These are phyloP conservation scores for Sporothrix brunneoviolacea DNA, from an alignment of 2,329 filamentous ascomycete species.

Conservation along the genomic window DNA sequence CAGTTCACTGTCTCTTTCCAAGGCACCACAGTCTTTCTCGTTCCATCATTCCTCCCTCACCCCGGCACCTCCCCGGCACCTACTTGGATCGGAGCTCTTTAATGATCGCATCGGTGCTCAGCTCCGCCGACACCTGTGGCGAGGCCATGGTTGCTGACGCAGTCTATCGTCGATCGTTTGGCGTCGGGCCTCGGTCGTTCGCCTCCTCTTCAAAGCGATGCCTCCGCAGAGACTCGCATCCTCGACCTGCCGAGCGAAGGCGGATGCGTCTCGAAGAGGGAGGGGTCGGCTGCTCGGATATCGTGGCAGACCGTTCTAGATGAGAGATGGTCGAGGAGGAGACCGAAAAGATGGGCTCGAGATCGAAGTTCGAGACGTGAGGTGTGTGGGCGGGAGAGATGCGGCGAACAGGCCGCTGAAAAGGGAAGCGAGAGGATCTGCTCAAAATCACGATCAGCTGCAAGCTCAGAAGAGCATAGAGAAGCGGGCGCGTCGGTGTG, in stretches of 20 bases:
- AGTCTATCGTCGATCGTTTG: not conserved
- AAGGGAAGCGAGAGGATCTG: not conserved
- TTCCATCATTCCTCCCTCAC: not conserved
- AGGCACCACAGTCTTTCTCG: no score
- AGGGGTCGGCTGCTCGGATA: not conserved
- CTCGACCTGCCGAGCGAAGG: slow-evolving; percentile 7
- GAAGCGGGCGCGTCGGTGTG: no score
- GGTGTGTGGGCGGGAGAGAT: not conserved
- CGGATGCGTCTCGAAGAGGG: not conserved
- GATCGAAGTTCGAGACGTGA: no score
- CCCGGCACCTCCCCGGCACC: slow-evolving; percentile 1
- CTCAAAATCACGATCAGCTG: not conserved
- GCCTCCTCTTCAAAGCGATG: slow-evolving; percentile 18
- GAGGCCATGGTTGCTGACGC: slow-evolving; percentile 17
- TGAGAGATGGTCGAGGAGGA: not conserved
- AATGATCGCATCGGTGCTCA: slow-evolving; percentile 48
- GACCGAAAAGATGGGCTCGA: not conserved
- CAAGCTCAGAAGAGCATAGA: not conserved
- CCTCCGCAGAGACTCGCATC: slow-evolving; percentile 16
- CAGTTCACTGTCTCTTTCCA: not conserved
- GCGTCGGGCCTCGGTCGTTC: slow-evolving; percentile 5
- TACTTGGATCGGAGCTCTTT: slow-evolving; percentile 52
- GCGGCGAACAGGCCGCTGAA: slow-evolving; percentile 5
- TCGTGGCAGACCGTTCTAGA: not conserved
- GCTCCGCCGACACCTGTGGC: slow-evolving; percentile 37